A percentile compares a stretch with the other conserved stretches of the same genome.
These are phyloP conservation scores for Trametes punicea DNA, from an alignment of 768 basidiomycete genomes.

Conservation along the genomic window DNA sequence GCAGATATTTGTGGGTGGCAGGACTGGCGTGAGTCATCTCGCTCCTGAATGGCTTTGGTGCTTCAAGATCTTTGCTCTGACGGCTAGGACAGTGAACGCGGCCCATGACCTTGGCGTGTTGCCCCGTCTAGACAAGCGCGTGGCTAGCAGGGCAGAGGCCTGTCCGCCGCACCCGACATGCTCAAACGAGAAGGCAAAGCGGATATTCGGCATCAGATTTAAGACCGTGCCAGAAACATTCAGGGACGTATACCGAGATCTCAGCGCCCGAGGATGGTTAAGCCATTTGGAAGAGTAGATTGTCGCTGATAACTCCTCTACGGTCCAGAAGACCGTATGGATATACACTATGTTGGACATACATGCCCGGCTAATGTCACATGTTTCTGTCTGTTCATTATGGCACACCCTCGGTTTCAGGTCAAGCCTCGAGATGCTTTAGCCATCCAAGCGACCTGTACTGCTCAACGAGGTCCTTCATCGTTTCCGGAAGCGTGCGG, in stretches of 20 bases:
- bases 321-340: too few relatives aligned
- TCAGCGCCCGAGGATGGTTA: too few relatives aligned
- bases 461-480: background rate
- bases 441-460: background rate
- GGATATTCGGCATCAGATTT: slow-evolving; percentile 42
- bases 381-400: too few relatives aligned
- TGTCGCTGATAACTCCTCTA: too few relatives aligned
- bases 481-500: background rate
- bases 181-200: slow-evolving; percentile 32
- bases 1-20: slow-evolving; percentile 15
- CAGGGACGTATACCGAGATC: slow-evolving; percentile 38
- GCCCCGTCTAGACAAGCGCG: background rate
- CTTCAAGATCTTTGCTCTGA: background rate
- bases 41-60: background rate
- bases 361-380: too few relatives aligned
- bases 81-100: slow-evolving; percentile 20
- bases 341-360: too few relatives aligned
- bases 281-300: too few relatives aligned
- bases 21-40: slow-evolving; percentile 15
- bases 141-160: background rate
- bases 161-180: background rate
- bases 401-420: too few relatives aligned
- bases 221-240: slow-evolving; percentile 38
- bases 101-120: background rate
- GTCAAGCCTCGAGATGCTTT: background rate